Evolutionary conservation across 2,329 filamentous ascomycete species (phyloP), one percentile per base, ranked within the genome.

Genomic region (Penicillium sp.): DNA sequence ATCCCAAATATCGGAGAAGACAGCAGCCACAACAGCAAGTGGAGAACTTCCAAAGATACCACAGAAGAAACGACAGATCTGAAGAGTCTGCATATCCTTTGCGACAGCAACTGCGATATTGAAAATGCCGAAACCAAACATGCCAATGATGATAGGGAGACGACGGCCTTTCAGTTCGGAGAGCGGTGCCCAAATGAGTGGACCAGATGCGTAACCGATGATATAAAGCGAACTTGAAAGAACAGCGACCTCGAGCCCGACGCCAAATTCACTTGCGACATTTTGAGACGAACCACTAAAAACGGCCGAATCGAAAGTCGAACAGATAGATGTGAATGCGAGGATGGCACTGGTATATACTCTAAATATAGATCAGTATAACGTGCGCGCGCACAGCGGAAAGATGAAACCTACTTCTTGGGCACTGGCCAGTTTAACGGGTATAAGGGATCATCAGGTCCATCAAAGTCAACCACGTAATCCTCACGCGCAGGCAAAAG

Each of bases 281-380:
- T 74, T 63, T 11, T 59, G 55, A 0, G 85, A 88, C 5, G 86
- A 86, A 29, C 84, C 75, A 3, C 86, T 88, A 74, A 89, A 90
- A 64, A 90, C 84, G 69, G 83, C 86, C 1, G 67, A 70, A 1
- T 76, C 77, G 50, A 83, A 82, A 1, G 80, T 79, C 41, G 78
- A 83, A 39, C 64, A 67, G 39, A 65, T 61, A 53, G 61, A 58
- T 27, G 61, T 58, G 27, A 59, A 67, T 21, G 59, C 61, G 41
- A 64, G 61, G 41, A 65, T 65, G 24, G 41, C 57, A 31, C 54
- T 61, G 18, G 56, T 62, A 32, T 55, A 58, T 4, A 55, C 14
- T 22, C 62, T 65, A 13, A 11, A 11, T 21, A 16, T 5, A 38
- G 11, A 10, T 52, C 21, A 52, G 44, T 16, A 31, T 34, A 38